phyloP scores from a whole-genome alignment of 2,329 filamentous ascomycete species.

The Exophiala bonariae region DNA sequence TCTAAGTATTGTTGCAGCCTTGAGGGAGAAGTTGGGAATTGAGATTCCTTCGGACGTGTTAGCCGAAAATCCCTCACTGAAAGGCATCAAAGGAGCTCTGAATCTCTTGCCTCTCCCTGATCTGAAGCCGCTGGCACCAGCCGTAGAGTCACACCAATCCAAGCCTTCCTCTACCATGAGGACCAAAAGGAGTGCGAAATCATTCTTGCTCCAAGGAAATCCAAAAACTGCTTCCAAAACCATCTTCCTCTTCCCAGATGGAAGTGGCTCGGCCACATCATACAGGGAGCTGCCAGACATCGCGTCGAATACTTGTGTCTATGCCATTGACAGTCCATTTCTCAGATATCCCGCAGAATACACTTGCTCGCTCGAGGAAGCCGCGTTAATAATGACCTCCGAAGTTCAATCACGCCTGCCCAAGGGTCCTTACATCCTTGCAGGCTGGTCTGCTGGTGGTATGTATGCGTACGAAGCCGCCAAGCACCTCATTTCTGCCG shows the following conservation, averaged over 20 bases:
- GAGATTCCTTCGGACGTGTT: slow-evolving; percentile 41
- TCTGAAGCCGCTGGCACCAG: background rate
- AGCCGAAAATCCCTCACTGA: slow-evolving; percentile 26
- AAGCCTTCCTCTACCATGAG: background rate
- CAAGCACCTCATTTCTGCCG: slow-evolving; percentile 58
- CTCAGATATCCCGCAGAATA: slow-evolving; percentile 39
- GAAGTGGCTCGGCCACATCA: slow-evolving; percentile 44
- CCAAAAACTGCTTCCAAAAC: slow-evolving; percentile 37
- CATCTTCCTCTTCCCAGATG: slow-evolving; percentile 43
- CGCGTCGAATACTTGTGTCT: slow-evolving; percentile 32
- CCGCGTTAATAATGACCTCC: slow-evolving; percentile 24
- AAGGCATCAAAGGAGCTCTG: slow-evolving; percentile 2
- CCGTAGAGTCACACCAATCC: background rate
- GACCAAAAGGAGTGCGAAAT: slow-evolving; percentile 6
- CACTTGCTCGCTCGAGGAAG: slow-evolving; percentile 40
- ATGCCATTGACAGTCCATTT: slow-evolving; percentile 28
- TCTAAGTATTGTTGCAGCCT: slow-evolving; percentile 40
- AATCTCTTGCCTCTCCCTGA: slow-evolving; percentile 30
- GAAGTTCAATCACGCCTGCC: slow-evolving; percentile 47
- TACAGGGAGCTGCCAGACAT: slow-evolving; percentile 34
- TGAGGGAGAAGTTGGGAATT: slow-evolving; percentile 41
- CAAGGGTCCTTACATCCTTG: slow-evolving; percentile 61
- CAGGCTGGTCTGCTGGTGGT: slow-evolving; percentile 76
- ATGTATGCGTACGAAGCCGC: slow-evolving; percentile 70
- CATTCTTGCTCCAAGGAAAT: slow-evolving; percentile 37